Evolutionary conservation across 139 green algal species (phyloP).

Genomic region (Chlorella ohadii): DNA sequence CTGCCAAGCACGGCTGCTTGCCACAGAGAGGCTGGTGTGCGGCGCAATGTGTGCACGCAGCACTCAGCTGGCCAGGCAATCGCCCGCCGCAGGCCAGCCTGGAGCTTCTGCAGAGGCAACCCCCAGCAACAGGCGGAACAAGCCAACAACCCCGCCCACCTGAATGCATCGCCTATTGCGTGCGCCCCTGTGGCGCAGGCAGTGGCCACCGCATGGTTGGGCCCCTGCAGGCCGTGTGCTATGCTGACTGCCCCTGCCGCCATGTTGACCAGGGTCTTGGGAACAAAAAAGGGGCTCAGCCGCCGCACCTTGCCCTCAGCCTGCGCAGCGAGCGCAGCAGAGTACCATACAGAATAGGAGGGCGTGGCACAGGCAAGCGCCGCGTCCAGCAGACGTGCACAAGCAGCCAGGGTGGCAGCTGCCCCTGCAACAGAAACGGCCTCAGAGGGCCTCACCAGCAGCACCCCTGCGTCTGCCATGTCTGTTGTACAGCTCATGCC

Average conservation of each 20-base stretch:
- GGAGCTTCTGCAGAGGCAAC: too few species aligned
- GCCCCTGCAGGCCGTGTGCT: conserved; percentile 72
- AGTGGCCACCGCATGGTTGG: conserved; percentile 80
- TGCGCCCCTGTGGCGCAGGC: conserved; percentile 82
- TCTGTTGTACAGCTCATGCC: conserved; percentile 91
- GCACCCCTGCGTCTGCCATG: conserved; percentile 72
- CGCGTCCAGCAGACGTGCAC: background rate
- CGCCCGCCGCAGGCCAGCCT: too few species aligned
- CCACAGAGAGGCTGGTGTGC: too few species aligned
- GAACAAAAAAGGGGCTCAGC: conserved; percentile 94
- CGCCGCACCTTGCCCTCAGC: conserved; percentile 59
- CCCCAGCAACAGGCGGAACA: too few species aligned
- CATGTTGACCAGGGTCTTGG: conserved; percentile 92
- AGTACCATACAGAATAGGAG: too few species aligned
- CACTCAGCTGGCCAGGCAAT: too few species aligned
- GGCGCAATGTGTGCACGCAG: too few species aligned
- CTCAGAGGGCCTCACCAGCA: conserved; percentile 58
- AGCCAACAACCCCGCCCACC: background rate
- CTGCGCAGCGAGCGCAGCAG: background rate
- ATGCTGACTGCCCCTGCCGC: conserved; percentile 92
- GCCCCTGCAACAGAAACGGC: background rate
- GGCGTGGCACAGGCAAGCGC: too few species aligned
- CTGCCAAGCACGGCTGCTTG: too few species aligned
- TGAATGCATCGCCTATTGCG: conserved; percentile 81
- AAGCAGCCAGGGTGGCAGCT: background rate